These are phyloP conservation scores for Leishmania tropica DNA, from an alignment of 208 protist species.

Conservation along the genomic window DNA sequence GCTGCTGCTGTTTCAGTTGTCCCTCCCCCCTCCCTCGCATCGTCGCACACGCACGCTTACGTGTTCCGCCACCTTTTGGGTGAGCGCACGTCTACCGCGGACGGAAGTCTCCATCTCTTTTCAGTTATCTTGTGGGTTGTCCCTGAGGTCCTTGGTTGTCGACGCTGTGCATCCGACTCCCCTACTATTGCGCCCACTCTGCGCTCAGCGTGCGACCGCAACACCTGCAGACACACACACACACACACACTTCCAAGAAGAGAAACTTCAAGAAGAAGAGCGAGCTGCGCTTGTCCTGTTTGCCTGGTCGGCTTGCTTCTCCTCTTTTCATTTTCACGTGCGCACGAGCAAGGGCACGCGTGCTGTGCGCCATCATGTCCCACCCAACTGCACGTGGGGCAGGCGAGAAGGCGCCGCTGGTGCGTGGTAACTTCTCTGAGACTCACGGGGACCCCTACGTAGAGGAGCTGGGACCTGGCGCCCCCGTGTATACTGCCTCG, in stretches of 20 bases:
- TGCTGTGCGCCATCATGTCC: background rate
- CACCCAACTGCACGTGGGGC: background rate
- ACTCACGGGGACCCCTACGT: constrained; percentile 48
- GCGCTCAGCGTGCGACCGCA: background rate
- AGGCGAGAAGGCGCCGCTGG: constrained; percentile 14
- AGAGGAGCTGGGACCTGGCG: constrained; percentile 37
- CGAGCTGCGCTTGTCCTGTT: background rate
- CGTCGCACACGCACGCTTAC: too few species aligned
- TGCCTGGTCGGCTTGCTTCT: background rate
- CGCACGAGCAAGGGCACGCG: background rate
- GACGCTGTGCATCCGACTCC: background rate
- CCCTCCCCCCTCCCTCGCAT: too few species aligned
- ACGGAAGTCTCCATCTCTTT: background rate
- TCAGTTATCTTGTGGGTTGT: too few species aligned
- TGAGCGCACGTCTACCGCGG: background rate
- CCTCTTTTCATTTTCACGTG: background rate
- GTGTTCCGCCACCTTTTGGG: too few species aligned
- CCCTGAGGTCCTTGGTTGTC: too few species aligned
- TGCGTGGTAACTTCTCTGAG: constrained; percentile 15
- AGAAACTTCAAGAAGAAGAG: background rate
- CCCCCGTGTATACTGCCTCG: constrained; percentile 45
- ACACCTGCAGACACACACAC: background rate
- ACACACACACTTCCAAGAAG: too few species aligned
- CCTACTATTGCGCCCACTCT: background rate
- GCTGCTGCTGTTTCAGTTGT: too few species aligned